Base-by-base conservation (phyloP, 1,284 basidiomycete species). In the Heterobasidion occidentale region DNA sequence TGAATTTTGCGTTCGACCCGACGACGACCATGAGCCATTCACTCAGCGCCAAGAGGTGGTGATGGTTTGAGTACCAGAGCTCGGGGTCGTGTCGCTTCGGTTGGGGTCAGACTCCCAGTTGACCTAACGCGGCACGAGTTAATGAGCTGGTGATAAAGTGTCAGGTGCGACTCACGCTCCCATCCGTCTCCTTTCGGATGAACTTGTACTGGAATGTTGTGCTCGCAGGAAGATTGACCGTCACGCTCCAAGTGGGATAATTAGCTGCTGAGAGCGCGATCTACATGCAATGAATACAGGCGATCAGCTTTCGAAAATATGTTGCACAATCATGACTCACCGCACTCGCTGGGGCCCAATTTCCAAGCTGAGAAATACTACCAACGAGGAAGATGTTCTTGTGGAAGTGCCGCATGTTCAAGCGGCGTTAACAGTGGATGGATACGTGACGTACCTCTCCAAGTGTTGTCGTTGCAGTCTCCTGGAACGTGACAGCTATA, bases 381-480 rank as follows among this genome's bases (percentile, higher is more conserved):
- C 83, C 83, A 20, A 75, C 74, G 12, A 85, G 65, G 67, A 80
- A 83, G 53, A 85, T 77, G 61, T 83, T 84, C 80, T 85, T 56
- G 15, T 44, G 50, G 27, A 14, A 38, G 19, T 15, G 38, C 35
- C 45, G 17, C 45, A 15, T 45, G 51, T 17, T 15, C 47, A 8
- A 8, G 50, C 17, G 27, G 45, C 19, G 14, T 56, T 45, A 47
- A n/a, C 9, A 46, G 36, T 38, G 19, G 9, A 46, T 9, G 46
- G n/a, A 54, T 38, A 15, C 36, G 36, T 55, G n/a, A 54, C 69
- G 54, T 54, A 81, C 81, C 74, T 85, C 78, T 51, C 82, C 82
- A 34, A 73, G 78, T 0, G 72, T 72, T 1, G 83, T 84, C 0
- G 76, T 79, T 1, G 80, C 82, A 1, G 69, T 80, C 60, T 80